Conservation (phyloP, 768 basidiomycete species). For the Glaciozyma antarctica region DNA sequence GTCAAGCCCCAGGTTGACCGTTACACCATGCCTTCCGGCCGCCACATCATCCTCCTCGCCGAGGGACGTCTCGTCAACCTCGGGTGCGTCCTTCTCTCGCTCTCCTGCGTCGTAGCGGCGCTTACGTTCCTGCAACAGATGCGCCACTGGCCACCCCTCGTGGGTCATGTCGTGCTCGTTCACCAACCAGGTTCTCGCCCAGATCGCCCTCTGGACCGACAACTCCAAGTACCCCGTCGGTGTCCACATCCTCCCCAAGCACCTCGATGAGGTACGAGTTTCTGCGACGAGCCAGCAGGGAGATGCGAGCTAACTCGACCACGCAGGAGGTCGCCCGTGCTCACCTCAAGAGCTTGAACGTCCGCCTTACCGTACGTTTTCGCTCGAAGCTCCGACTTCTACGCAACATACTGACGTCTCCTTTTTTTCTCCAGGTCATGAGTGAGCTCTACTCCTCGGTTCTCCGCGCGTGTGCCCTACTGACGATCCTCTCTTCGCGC, state of each 20-base stretch:
- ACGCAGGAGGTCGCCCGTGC: slow-evolving; percentile 81
- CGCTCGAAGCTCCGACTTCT: background rate
- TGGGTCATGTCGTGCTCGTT: slow-evolving; percentile 99
- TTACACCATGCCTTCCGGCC: slow-evolving; percentile 81
- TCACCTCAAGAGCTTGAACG: slow-evolving; percentile 79
- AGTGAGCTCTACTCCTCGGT: slow-evolving; percentile 29
- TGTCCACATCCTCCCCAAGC: slow-evolving; percentile 97
- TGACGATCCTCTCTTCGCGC: too few relatives aligned
- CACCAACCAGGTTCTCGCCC: slow-evolving; percentile 94
- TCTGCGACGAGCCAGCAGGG: too few relatives aligned
- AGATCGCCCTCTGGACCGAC: slow-evolving; percentile 90
- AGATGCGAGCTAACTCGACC: too few relatives aligned
- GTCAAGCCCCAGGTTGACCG: slow-evolving; percentile 99
- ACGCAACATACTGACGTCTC: background rate
- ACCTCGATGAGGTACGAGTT: slow-evolving; percentile 64
- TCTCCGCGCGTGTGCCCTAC: too few relatives aligned
- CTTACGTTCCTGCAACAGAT: slow-evolving; percentile 44
- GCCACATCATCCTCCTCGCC: slow-evolving; percentile 93
- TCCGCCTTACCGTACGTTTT: slow-evolving; percentile 56
- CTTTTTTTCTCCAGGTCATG: slow-evolving; percentile 28
- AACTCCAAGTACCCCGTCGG: slow-evolving; percentile 83
- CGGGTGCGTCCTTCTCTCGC: slow-evolving; percentile 50
- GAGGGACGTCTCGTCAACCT: slow-evolving; percentile 99
- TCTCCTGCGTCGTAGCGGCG: background rate
- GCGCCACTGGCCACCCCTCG: slow-evolving; percentile 96